These are phyloP conservation scores for Oleoguttula mirabilis DNA, from an alignment of 495 filamentous ascomycete genomes.

Conservation along the genomic window DNA sequence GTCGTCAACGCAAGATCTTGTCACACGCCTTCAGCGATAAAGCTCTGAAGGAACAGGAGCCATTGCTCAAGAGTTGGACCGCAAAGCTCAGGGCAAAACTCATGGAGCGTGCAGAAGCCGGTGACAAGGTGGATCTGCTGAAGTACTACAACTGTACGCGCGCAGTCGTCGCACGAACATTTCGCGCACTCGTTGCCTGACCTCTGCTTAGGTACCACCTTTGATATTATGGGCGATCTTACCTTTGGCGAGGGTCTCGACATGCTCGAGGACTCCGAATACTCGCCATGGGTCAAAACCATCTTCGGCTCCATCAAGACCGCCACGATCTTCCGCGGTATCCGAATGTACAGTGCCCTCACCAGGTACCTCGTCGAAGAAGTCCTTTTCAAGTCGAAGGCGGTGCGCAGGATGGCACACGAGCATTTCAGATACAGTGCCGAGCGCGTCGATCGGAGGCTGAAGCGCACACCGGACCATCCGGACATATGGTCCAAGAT, in stretches of 20 bases:
- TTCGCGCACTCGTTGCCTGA: too few species aligned
- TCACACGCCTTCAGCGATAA: constrained; percentile 14
- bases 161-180: neutral
- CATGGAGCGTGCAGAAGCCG: neutral
- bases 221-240: constrained; percentile 20
- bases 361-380: neutral
- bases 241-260: constrained; percentile 14
- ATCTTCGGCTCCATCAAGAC: constrained; percentile 5
- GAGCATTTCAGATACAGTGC: constrained; percentile 8
- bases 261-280: constrained; percentile 8
- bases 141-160: constrained; percentile 8
- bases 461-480: constrained; percentile 3
- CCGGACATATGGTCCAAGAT: constrained; percentile 18
- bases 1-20: constrained; percentile 15
- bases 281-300: constrained; percentile 2
- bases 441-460: constrained; percentile 17
- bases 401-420: constrained; percentile 6
- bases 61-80: constrained; percentile 11
- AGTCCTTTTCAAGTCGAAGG: constrained; percentile 2
- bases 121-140: constrained; percentile 6
- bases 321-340: constrained; percentile 5
- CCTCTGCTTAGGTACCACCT: constrained; percentile 9
- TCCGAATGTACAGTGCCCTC: constrained; percentile 1
- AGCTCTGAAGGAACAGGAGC: constrained; percentile 20
- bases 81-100: constrained; percentile 10